Conservation (phyloP, 2,329 filamentous ascomycete genomes). For the Rhinocladiella mackenziei region DNA sequence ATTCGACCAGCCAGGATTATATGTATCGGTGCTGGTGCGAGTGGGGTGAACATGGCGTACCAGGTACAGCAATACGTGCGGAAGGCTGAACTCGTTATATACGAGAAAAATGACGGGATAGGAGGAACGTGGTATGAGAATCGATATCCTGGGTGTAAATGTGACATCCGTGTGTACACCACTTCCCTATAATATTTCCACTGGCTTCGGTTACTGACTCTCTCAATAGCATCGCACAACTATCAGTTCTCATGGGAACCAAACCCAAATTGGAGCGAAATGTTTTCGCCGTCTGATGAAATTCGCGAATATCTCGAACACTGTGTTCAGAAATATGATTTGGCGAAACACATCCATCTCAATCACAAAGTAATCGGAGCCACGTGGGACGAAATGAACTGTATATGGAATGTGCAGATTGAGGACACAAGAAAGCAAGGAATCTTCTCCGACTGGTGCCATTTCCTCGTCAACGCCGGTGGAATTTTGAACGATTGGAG, state of each 20-base stretch:
- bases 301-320: slow-evolving; percentile 64
- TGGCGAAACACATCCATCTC: slow-evolving; percentile 49
- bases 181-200: slow-evolving; percentile 6
- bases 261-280: slow-evolving; percentile 64
- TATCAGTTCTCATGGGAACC: slow-evolving; percentile 40
- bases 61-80: slow-evolving; percentile 21
- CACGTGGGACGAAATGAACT: slow-evolving; percentile 33
- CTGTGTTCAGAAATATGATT: slow-evolving; percentile 59
- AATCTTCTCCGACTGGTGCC: neutral
- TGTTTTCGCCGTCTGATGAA: slow-evolving; percentile 63
- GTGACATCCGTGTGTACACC: slow-evolving; percentile 8
- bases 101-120: slow-evolving; percentile 32
- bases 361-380: slow-evolving; percentile 6
- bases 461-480: slow-evolving; percentile 41
- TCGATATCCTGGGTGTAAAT: slow-evolving; percentile 26
- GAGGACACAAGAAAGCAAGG: neutral
- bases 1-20: slow-evolving; percentile 11
- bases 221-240: slow-evolving; percentile 11
- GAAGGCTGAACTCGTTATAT: slow-evolving; percentile 26
- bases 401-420: slow-evolving; percentile 44
- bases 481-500: slow-evolving; percentile 51
- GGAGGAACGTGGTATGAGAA: slow-evolving; percentile 36
- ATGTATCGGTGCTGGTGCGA: slow-evolving; percentile 40
- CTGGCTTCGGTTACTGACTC: slow-evolving; percentile 30
- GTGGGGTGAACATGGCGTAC: slow-evolving; percentile 39